These are phyloP conservation scores for Ramaria sp. DNA, from an alignment of 768 basidiomycete species.

Conservation along the genomic window DNA sequence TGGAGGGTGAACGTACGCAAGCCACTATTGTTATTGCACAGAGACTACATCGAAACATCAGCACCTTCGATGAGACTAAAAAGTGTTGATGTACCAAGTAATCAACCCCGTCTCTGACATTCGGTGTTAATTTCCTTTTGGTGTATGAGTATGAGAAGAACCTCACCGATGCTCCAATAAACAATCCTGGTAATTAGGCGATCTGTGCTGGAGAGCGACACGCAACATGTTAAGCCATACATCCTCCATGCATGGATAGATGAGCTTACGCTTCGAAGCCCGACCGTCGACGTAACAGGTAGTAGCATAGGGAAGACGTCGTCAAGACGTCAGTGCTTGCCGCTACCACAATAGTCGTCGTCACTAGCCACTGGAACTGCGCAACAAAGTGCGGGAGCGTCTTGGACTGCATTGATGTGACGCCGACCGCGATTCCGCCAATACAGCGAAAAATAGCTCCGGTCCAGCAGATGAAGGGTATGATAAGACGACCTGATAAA, in stretches of 20 bases:
- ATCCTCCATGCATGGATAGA: background rate
- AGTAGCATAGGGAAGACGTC: background rate
- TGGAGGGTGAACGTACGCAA: background rate
- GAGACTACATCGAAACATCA: background rate
- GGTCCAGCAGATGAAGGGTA: background rate
- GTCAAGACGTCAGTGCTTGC: background rate
- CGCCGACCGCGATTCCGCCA: background rate
- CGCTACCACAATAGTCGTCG: background rate
- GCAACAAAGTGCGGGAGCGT: background rate
- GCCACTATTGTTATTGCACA: background rate
- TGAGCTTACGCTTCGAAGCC: background rate
- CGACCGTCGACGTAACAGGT: background rate
- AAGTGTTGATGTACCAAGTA: background rate
- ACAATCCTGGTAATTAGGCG: background rate
- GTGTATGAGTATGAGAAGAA: background rate
- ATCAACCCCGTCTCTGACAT: background rate
- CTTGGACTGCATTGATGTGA: background rate
- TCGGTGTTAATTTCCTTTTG: background rate
- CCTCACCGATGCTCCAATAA: background rate
- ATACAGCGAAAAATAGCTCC: background rate
- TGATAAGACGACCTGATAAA: background rate
- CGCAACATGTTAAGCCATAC: background rate
- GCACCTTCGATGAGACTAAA: background rate
- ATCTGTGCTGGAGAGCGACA: background rate
- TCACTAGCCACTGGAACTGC: background rate